phyloP scores from a whole-genome alignment of 192 early-diverging fungal species.

The Coemansia sp. region DNA sequence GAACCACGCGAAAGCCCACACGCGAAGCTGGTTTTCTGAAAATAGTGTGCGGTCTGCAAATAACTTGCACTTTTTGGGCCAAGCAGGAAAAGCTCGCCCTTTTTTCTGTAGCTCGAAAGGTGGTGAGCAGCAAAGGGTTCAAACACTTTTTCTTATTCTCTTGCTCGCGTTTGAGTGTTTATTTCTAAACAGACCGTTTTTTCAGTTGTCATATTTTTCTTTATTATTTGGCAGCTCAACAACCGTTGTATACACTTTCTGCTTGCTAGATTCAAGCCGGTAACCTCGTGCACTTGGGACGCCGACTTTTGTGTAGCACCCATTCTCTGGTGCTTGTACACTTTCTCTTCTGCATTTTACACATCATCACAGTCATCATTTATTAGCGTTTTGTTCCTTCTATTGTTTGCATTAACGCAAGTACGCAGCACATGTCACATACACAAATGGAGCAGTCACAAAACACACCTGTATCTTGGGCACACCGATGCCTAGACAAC shows the following conservation, averaged over 20 bases:
- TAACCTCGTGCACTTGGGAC: not conserved
- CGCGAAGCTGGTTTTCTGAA: conserved; percentile 1
- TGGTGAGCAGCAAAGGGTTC: not conserved
- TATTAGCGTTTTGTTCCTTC: not conserved
- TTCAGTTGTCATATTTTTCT: not conserved
- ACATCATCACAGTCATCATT: not conserved
- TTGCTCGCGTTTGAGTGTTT: not conserved
- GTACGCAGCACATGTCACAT: conserved; percentile 19
- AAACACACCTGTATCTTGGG: conserved; percentile 16
- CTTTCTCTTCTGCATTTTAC: not conserved
- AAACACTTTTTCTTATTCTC: not conserved
- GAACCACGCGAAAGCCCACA: not conserved
- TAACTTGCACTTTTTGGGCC: not conserved
- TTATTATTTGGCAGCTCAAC: not conserved
- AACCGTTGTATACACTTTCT: not conserved
- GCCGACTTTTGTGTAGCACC: not conserved
- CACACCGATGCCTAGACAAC: conserved; percentile 16
- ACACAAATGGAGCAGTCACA: conserved; percentile 29
- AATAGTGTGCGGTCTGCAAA: not conserved
- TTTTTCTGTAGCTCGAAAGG: not conserved
- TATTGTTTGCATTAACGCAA: too few species aligned
- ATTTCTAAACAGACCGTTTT: not conserved
- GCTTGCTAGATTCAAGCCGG: not conserved
- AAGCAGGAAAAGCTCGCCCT: not conserved
- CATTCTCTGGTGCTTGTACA: not conserved